A percentile compares a stretch with the other conserved stretches of the same genome.
phyloP scores from a whole-genome alignment of 2,329 filamentous ascomycete species.

The Trichoderma brevicompactum region DNA sequence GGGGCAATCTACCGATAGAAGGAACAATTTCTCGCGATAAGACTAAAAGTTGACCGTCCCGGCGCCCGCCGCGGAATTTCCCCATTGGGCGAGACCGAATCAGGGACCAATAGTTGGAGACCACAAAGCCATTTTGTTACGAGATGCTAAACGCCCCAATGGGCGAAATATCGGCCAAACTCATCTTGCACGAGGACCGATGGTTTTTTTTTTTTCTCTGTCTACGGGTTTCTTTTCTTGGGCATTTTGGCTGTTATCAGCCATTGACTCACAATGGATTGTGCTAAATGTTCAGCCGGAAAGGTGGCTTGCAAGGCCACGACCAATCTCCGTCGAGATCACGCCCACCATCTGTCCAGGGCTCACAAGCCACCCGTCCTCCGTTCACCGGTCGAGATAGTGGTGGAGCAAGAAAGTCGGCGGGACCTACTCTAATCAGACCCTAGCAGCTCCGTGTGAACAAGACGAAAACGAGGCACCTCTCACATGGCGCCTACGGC shows the following conservation, averaged over 20 bases:
- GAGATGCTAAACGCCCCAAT: constrained; percentile 16
- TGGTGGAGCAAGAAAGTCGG: background rate
- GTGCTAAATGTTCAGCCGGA: background rate
- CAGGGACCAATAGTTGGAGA: constrained; percentile 13
- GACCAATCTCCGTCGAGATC: constrained; percentile 22
- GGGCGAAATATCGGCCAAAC: constrained; percentile 13
- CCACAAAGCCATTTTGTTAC: background rate
- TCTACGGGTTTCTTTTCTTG: too few relatives aligned
- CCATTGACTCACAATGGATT: background rate
- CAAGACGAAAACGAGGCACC: background rate
- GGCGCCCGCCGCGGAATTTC: constrained; percentile 23
- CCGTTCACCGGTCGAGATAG: background rate
- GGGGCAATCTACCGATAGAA: constrained; percentile 27
- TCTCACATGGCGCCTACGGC: background rate
- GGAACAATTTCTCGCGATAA: constrained; percentile 1
- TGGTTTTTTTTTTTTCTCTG: background rate
- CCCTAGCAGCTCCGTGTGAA: background rate
- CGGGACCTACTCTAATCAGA: background rate
- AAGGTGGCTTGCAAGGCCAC: constrained; percentile 1
- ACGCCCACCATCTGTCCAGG: constrained; percentile 3
- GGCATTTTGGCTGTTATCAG: constrained; percentile 12
- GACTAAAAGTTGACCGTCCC: background rate
- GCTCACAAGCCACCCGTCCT: constrained; percentile 1
- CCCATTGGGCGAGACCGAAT: constrained; percentile 22
- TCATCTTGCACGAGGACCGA: background rate